Percentiles rank a stretch among this genome's conserved stretches.
These are phyloP conservation scores for Podospora didyma DNA, from an alignment of 495 filamentous ascomycete genomes.

Conservation along the genomic window DNA sequence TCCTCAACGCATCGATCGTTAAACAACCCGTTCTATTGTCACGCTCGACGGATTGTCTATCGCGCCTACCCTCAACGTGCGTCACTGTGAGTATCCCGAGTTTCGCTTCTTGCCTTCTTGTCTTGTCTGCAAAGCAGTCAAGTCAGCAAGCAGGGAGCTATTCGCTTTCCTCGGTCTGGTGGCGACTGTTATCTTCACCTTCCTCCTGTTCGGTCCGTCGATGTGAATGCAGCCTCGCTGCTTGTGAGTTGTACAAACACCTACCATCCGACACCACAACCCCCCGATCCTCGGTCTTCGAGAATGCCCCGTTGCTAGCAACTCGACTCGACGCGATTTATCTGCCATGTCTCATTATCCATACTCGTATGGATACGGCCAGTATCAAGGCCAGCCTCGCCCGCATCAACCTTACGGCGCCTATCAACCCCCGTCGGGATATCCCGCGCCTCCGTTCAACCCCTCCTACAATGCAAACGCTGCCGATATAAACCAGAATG, in stretches of 20 bases:
- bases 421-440: conserved; percentile 21
- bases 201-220: no score
- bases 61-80: no score
- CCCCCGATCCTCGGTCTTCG: not conserved
- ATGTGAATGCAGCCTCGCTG: no score
- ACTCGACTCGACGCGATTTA: not conserved
- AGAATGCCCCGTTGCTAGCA: conserved; percentile 15
- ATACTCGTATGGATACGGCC: conserved; percentile 28
- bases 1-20: no score
- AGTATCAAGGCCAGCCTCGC: conserved; percentile 25
- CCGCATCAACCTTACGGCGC: conserved; percentile 21
- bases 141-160: no score
- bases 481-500: conserved; percentile 18
- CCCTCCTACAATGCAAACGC: conserved; percentile 20
- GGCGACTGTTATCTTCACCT: no score
- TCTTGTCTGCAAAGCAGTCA: no score
- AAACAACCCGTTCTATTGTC: no score
- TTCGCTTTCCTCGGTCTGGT: no score
- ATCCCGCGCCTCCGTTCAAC: conserved; percentile 12
- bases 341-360: conserved; percentile 36
- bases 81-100: no score
- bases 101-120: no score
- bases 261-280: not conserved
- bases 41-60: no score
- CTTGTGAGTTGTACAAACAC: not conserved